These are phyloP conservation scores for Globisporangium ultimum DNA, from an alignment of 352 stramenopile genomes.

Conservation along the genomic window DNA sequence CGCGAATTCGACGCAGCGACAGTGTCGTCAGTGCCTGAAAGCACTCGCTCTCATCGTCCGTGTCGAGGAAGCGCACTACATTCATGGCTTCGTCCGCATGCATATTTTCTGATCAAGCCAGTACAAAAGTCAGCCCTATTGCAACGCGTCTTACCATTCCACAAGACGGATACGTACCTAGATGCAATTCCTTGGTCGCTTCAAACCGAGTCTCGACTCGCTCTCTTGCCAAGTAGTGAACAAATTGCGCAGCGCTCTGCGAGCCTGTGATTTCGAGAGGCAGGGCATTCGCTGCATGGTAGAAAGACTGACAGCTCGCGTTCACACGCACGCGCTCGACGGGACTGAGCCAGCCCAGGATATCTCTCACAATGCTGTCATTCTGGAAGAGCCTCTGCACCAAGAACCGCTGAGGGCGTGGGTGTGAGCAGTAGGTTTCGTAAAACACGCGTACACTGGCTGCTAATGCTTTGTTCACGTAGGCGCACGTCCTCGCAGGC, in stretches of 20 bases:
- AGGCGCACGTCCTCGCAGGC: slow-evolving; percentile 22
- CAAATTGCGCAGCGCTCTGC: slow-evolving; percentile 11
- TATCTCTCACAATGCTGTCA: slow-evolving; percentile 8
- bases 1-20: slow-evolving; percentile 21
- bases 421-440: slow-evolving; percentile 30
- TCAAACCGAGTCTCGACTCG: slow-evolving; percentile 24
- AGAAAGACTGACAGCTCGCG: slow-evolving; percentile 27
- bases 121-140: not conserved
- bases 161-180: slow-evolving; percentile 11
- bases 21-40: slow-evolving; percentile 35
- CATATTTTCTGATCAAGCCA: slow-evolving; percentile 8
- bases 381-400: slow-evolving; percentile 17
- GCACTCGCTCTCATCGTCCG: slow-evolving; percentile 27
- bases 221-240: slow-evolving; percentile 17
- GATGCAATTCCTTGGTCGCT: slow-evolving; percentile 19
- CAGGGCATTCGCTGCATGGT: slow-evolving; percentile 21
- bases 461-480: slow-evolving; percentile 33
- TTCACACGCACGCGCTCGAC: slow-evolving; percentile 28
- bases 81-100: slow-evolving; percentile 17
- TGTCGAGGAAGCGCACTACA: slow-evolving; percentile 30
- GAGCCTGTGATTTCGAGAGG: slow-evolving; percentile 22
- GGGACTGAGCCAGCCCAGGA: slow-evolving; percentile 26
- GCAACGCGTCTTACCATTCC: no score
- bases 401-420: slow-evolving; percentile 34
- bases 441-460: slow-evolving; percentile 33